Evolutionary conservation across 148 eudicot species (phyloP).

Genomic region (Camellia japonica): DNA sequence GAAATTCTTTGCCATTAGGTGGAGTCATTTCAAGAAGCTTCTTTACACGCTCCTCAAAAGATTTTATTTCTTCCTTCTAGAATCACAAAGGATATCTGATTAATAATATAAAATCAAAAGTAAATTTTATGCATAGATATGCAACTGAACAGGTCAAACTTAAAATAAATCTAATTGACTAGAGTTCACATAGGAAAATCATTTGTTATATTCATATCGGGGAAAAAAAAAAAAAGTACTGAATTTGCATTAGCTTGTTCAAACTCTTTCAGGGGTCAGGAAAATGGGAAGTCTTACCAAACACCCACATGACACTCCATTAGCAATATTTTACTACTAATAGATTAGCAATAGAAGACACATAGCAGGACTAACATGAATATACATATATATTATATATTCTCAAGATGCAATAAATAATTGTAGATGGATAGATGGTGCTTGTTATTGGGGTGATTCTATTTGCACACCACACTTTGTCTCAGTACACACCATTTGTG

Average conservation of each 20-base stretch:
- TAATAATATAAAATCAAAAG: background rate
- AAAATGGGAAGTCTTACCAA: background rate
- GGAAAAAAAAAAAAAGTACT: background rate
- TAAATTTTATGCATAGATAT: background rate
- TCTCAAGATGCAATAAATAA: too few species aligned
- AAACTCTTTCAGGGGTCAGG: background rate
- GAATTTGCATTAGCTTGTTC: background rate
- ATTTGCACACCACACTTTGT: too few species aligned
- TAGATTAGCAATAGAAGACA: too few species aligned
- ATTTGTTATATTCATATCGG: background rate
- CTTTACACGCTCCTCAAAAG: conserved; percentile 86
- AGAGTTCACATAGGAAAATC: background rate
- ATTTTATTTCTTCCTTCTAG: conserved; percentile 85
- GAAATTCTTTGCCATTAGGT: conserved; percentile 89
- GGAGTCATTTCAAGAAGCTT: conserved; percentile 87
- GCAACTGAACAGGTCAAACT: background rate
- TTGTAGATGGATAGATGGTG: too few species aligned
- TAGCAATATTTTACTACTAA: too few species aligned
- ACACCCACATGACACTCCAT: too few species aligned
- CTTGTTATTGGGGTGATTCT: too few species aligned
- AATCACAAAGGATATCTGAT: conserved; percentile 17
- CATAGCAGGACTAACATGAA: too few species aligned
- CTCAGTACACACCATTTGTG: too few species aligned
- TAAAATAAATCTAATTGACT: background rate
- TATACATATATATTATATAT: too few species aligned